Evolutionary conservation across 2,329 filamentous ascomycete genomes (phyloP).

Genomic region (Trichophyton verrucosum): DNA sequence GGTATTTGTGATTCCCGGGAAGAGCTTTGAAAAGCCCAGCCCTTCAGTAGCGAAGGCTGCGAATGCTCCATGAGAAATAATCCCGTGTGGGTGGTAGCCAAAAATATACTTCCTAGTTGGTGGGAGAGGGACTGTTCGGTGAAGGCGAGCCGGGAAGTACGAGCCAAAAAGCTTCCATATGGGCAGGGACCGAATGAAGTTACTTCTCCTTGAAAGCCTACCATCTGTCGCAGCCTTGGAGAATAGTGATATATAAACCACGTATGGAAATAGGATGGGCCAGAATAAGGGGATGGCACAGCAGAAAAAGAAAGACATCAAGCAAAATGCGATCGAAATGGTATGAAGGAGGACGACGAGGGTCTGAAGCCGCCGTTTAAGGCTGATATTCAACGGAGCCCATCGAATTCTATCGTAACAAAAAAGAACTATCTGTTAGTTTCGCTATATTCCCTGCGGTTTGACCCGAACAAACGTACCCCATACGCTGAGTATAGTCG

Average conservation of each 20-base stretch:
- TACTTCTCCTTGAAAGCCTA: conserved; percentile 58
- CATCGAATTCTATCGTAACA: conserved; percentile 50
- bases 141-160: conserved; percentile 81
- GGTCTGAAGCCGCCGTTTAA: conserved; percentile 62
- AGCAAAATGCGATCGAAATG: conserved; percentile 54
- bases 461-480: background rate
- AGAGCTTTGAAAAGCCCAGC: conserved; percentile 72
- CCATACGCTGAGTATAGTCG: background rate
- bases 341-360: conserved; percentile 65
- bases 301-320: conserved; percentile 78
- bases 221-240: conserved; percentile 69
- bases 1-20: conserved; percentile 90
- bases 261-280: conserved; percentile 65
- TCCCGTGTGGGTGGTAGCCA: conserved; percentile 93
- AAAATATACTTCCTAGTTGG: conserved; percentile 88
- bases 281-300: conserved; percentile 86
- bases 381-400: conserved; percentile 64
- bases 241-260: conserved; percentile 64
- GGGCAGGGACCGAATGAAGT: conserved; percentile 57
- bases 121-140: conserved; percentile 69
- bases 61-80: conserved; percentile 94
- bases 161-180: conserved; percentile 83
- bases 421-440: background rate
- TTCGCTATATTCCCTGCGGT: background rate
- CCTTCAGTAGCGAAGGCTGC: conserved; percentile 84